Base-by-base conservation (phyloP, 345 rosid genomes). In the Cochlearia excelsa region DNA sequence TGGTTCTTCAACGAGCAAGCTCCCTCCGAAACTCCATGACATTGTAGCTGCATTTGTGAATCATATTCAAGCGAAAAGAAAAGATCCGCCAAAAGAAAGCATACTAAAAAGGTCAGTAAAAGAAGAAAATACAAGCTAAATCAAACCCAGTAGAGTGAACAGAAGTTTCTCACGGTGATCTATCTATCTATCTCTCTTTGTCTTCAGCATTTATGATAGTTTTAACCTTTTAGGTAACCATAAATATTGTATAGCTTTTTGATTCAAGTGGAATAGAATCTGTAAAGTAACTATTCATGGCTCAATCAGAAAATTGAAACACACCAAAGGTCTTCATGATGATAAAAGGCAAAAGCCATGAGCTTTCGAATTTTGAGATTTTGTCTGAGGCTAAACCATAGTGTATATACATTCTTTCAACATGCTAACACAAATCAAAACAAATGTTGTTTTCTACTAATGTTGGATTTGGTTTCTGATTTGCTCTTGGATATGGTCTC, bases 21-120 rank as follows among this genome's bases (percentile, higher is more conserved):
- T 73, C 65, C 83, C 87, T 29, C 86, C 92, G 0, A 88, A 85
- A 77, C 78, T 88, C 56, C 87, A 85, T 66, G 82, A 85, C 55
- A 53, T 88, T 40, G 82, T 83, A 23, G 76, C 90, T 0, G 96
- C 87, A 10, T 88, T 77, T 69, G 84, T 85, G 49, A 74, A 58
- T 46, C 87, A 81, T 60, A 88, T 88, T 65, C 96, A 88, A 71
- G 77, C 78, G n/a, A 82, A 80, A 63, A 77, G 96, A 71, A 88
- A 68, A 68, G 73, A 68, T 67, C 73, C 65, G 27, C 69, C 47
- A 35, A 71, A 28, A 57, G 80, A 54, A 9, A 66, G 46, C 44
- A 62, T n/a, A 38, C 40, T 62, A 11, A 73, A 71, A 74, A 69
- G 45, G 42, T 30, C 26, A 7, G 69, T 71, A 7, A 67, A 75